A percentile compares a stretch with the other conserved stretches of the same genome.
These are phyloP conservation scores for Parascedosporium putredinis DNA, from an alignment of 2,329 filamentous ascomycete species.

Conservation along the genomic window DNA sequence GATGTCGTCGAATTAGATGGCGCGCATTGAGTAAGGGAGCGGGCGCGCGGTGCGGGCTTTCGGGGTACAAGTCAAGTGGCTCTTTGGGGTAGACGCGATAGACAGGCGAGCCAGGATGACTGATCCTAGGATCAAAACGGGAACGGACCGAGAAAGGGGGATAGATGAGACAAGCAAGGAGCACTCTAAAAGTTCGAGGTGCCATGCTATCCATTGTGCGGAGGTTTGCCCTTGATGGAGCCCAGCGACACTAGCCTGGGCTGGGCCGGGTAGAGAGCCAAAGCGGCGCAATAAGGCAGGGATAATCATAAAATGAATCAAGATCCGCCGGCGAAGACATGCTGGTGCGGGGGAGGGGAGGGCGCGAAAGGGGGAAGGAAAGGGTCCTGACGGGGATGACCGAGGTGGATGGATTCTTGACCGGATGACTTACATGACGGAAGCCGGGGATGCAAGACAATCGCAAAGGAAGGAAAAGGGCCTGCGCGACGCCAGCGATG, in stretches of 20 bases:
- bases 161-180: not conserved
- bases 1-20: not conserved
- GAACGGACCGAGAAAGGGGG: not conserved
- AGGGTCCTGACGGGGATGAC: not conserved
- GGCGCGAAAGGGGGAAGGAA: not conserved
- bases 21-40: not conserved
- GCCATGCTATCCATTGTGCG: too few relatives aligned
- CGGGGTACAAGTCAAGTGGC: too few relatives aligned
- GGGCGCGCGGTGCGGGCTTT: not conserved
- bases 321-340: too few relatives aligned
- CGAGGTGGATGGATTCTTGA: not conserved
- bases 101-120: not conserved
- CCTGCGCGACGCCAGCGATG: too few relatives aligned
- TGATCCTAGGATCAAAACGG: not conserved
- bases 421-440: not conserved
- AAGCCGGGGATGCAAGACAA: not conserved
- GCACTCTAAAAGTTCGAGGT: not conserved
- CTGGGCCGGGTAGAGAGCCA: not conserved
- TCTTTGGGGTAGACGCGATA: not conserved
- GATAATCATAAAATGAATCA: not conserved
- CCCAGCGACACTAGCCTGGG: not conserved
- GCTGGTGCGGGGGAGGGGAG: not conserved
- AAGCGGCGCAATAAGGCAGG: not conserved
- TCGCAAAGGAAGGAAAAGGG: too few relatives aligned
- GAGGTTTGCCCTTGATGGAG: too few relatives aligned